Evolutionary conservation across 352 stramenopile genomes (phyloP).

Genomic region (Phytopythium kandeliae): DNA sequence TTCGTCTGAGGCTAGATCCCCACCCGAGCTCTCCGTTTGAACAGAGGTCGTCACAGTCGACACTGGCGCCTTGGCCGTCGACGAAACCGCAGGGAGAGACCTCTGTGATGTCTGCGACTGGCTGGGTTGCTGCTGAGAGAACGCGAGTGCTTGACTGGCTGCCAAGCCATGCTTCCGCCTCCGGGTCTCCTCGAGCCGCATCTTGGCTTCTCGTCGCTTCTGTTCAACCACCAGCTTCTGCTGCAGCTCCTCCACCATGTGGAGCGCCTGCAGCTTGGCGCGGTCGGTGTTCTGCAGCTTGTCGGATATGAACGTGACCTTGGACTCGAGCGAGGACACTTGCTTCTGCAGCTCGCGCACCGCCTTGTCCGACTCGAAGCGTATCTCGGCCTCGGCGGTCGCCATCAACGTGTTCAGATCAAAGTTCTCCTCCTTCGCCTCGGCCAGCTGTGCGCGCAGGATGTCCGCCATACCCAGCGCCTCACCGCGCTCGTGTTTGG

Average conservation of each 20-base stretch:
- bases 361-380: slow-evolving; percentile 31
- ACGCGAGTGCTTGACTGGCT: slow-evolving; percentile 36
- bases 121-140: slow-evolving; percentile 20
- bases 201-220: slow-evolving; percentile 66
- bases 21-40: slow-evolving; percentile 22
- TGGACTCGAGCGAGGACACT: slow-evolving; percentile 47
- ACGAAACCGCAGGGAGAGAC: slow-evolving; percentile 5
- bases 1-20: neutral
- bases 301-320: slow-evolving; percentile 40
- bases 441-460: slow-evolving; percentile 32
- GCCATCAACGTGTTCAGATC: slow-evolving; percentile 48
- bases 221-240: slow-evolving; percentile 48
- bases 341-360: slow-evolving; percentile 35
- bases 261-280: slow-evolving; percentile 35
- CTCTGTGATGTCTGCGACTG: slow-evolving; percentile 9
- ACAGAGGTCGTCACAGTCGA: slow-evolving; percentile 13
- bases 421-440: slow-evolving; percentile 59
- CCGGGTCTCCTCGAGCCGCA: slow-evolving; percentile 54
- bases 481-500: slow-evolving; percentile 50
- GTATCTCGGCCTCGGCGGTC: slow-evolving; percentile 44
- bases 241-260: slow-evolving; percentile 52
- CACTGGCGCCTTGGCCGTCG: slow-evolving; percentile 7
- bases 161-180: slow-evolving; percentile 57
- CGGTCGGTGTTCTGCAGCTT: slow-evolving; percentile 60
- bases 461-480: slow-evolving; percentile 51